Conservation (phyloP, 306 rosid species). For the Styphnolobium japonicum region DNA sequence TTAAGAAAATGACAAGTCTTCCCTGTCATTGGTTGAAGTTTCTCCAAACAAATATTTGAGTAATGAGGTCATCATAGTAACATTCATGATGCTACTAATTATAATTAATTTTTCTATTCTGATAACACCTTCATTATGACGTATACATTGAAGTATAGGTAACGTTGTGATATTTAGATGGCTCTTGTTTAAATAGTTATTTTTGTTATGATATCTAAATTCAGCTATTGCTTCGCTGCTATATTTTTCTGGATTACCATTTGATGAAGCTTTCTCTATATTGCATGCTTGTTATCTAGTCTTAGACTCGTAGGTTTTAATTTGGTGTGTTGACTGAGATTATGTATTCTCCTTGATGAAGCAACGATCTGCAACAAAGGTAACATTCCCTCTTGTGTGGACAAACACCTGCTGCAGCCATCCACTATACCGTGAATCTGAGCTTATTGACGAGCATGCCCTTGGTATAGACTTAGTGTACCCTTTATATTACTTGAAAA, state of each 20-base stretch:
- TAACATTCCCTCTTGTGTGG: conserved; percentile 99
- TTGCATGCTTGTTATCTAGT: conserved; percentile 14
- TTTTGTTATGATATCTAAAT: not conserved
- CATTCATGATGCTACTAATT: conserved; percentile 15
- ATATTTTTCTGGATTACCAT: not conserved
- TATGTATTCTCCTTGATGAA: conserved; percentile 35
- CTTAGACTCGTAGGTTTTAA: not conserved
- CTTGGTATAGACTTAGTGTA: conserved; percentile 55
- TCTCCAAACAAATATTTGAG: conserved; percentile 8
- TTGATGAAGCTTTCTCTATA: not conserved
- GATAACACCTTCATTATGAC: not conserved
- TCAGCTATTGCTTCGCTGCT: not conserved
- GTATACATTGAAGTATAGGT: conserved; percentile 7
- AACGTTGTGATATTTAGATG: conserved; percentile 10
- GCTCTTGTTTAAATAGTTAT: not conserved
- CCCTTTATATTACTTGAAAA: not conserved
- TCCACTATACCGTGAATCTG: conserved; percentile 92
- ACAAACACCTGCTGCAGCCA: conserved; percentile 99
- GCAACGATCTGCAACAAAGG: conserved; percentile 99
- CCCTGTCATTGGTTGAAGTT: not conserved
- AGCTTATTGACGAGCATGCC: conserved; percentile 71
- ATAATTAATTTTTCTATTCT: not conserved
- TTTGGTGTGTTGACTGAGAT: conserved; percentile 8
- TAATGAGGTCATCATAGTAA: not conserved
- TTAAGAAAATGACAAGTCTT: not conserved